phyloP scores from a whole-genome alignment of 768 basidiomycete species.

The Xanthoconium stramineum region DNA sequence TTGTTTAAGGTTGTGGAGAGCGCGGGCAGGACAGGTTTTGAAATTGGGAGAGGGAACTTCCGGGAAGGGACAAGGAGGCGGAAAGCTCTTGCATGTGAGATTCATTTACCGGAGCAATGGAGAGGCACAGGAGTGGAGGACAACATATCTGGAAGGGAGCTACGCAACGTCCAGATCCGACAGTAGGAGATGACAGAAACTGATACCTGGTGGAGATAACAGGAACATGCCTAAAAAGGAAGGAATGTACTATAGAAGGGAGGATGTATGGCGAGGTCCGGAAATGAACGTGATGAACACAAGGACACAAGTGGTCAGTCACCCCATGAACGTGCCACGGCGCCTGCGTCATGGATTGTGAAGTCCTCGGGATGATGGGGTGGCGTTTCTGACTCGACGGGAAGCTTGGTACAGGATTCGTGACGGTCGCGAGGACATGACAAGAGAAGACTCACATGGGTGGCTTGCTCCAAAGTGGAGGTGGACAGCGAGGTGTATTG shows the following conservation, averaged over 20 bases:
- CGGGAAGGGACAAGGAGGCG: constrained; percentile 8
- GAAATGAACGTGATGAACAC: constrained; percentile 31
- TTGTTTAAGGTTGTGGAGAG: constrained; percentile 17
- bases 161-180: constrained; percentile 30
- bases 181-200: constrained; percentile 19
- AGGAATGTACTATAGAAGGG: constrained; percentile 17
- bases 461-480: constrained; percentile 3
- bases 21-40: constrained; percentile 18
- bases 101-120: constrained; percentile 12
- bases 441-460: constrained; percentile 14
- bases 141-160: constrained; percentile 27
- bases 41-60: constrained; percentile 18
- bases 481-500: constrained; percentile 1
- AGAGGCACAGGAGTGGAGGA: constrained; percentile 25
- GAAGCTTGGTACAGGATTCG: constrained; percentile 13
- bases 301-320: constrained; percentile 23
- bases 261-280: constrained; percentile 23
- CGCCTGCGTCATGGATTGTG: constrained; percentile 29
- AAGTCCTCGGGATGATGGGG: constrained; percentile 25
- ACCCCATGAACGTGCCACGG: constrained; percentile 34
- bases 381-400: constrained; percentile 11
- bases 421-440: constrained; percentile 2
- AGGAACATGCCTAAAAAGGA: constrained; percentile 24
- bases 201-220: constrained; percentile 35
- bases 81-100: constrained; percentile 10